Evolutionary conservation across 345 rosid genomes (phyloP).

Genomic region (Salix brachista): DNA sequence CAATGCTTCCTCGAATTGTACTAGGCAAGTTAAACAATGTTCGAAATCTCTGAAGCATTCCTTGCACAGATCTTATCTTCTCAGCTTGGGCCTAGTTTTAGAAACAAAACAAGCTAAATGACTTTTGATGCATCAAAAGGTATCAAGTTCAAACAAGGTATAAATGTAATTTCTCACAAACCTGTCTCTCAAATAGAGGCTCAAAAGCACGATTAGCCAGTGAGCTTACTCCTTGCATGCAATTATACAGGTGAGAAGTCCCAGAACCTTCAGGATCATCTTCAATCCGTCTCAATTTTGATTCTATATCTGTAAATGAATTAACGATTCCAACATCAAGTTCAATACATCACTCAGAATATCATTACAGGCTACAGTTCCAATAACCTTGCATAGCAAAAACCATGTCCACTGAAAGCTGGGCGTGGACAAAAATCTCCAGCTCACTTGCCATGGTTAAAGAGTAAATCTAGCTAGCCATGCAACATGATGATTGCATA

Average conservation of each 20-base stretch:
- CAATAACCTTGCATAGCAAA: slow-evolving; percentile 1
- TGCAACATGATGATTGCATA: slow-evolving; percentile 31
- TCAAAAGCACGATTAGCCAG: slow-evolving; percentile 79
- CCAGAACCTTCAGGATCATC: slow-evolving; percentile 97
- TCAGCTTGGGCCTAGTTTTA: slow-evolving; percentile 83
- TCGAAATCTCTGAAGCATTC: slow-evolving; percentile 95
- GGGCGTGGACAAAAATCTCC: slow-evolving; percentile 7
- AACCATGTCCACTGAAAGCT: slow-evolving; percentile 5
- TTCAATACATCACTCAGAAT: neutral
- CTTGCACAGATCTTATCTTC: slow-evolving; percentile 97
- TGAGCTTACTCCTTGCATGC: slow-evolving; percentile 79
- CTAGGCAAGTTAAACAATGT: slow-evolving; percentile 94
- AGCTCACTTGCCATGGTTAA: neutral
- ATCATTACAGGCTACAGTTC: neutral
- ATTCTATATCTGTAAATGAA: slow-evolving; percentile 68
- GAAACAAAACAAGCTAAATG: slow-evolving; percentile 15
- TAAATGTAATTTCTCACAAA: slow-evolving; percentile 24
- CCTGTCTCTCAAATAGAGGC: slow-evolving; percentile 99
- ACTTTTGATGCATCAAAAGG: neutral
- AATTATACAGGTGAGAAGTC: slow-evolving; percentile 71
- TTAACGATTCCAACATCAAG: slow-evolving; percentile 22
- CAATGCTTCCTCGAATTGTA: slow-evolving; percentile 83
- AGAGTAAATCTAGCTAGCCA: slow-evolving; percentile 13
- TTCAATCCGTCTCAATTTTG: slow-evolving; percentile 90
- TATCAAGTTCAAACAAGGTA: neutral